These are phyloP conservation scores for Ceratocystiopsis brevicomis DNA, from an alignment of 2,329 filamentous ascomycete genomes.

Conservation along the genomic window DNA sequence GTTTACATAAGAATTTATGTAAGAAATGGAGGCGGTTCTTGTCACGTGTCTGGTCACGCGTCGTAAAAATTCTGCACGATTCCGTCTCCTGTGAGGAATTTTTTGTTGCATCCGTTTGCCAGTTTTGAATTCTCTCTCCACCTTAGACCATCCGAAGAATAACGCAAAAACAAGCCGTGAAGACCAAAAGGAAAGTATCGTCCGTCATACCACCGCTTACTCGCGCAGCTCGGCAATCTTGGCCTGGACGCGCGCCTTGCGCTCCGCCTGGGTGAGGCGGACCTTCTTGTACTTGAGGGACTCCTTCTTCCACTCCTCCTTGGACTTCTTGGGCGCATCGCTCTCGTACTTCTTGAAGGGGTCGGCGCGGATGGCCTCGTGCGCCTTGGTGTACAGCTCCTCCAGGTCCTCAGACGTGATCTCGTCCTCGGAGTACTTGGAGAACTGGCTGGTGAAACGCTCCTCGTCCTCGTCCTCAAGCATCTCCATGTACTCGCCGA, in stretches of 20 bases:
- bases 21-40: too few species aligned
- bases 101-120: too few species aligned
- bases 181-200: neutral
- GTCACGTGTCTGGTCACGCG: too few species aligned
- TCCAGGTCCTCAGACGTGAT: conserved; percentile 91
- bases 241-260: conserved; percentile 63
- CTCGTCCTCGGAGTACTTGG: conserved; percentile 92
- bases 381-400: conserved; percentile 88
- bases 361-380: conserved; percentile 93
- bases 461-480: conserved; percentile 99
- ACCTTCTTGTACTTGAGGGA: conserved; percentile 66
- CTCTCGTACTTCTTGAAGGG: conserved; percentile 81
- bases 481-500: conserved; percentile 99
- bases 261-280: conserved; percentile 74
- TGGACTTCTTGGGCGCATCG: conserved; percentile 73
- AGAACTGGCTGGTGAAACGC: conserved; percentile 97
- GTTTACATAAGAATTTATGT: too few species aligned
- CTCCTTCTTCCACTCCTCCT: conserved; percentile 93
- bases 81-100: too few species aligned
- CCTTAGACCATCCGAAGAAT: neutral
- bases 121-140: neutral
- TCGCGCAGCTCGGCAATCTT: conserved; percentile 71
- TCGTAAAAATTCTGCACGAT: too few species aligned
- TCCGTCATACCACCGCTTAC: conserved; percentile 12
- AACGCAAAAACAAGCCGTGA: neutral